These are phyloP conservation scores for Metarhizium guizhouense DNA, from an alignment of 2,329 filamentous ascomycete species.

Conservation along the genomic window DNA sequence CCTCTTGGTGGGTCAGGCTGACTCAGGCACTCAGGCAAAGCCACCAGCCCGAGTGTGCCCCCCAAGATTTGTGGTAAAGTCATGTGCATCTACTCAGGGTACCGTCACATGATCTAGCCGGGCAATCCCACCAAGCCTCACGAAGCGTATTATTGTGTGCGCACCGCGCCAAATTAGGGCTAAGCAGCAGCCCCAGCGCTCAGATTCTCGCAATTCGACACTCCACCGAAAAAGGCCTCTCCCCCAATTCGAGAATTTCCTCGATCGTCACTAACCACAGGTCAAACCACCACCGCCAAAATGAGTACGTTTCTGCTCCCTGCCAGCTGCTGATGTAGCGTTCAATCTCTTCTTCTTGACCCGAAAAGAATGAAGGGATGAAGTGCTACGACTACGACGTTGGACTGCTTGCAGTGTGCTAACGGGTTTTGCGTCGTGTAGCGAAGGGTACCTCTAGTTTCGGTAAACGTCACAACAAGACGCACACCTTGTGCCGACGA, in stretches of 20 bases:
- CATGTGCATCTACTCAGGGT: constrained; percentile 11
- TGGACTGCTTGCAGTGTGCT: constrained; percentile 8
- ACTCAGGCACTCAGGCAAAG: too few species aligned
- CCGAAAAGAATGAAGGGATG: not conserved
- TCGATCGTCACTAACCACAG: constrained; percentile 29
- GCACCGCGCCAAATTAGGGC: constrained; percentile 25
- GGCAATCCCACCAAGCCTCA: constrained; percentile 12
- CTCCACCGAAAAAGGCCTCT: constrained; percentile 27
- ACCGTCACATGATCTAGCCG: constrained; percentile 22
- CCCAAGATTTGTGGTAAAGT: not conserved
- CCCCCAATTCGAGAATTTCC: constrained; percentile 24
- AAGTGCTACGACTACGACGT: not conserved
- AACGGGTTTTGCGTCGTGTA: constrained; percentile 22
- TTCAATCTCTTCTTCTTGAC: not conserved
- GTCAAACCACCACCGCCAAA: constrained; percentile 39
- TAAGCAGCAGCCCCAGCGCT: constrained; percentile 10
- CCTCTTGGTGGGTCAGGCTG: too few species aligned
- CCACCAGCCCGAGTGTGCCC: too few species aligned
- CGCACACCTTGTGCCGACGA: constrained; percentile 96
- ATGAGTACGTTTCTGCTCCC: constrained; percentile 41
- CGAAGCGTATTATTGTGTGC: constrained; percentile 3
- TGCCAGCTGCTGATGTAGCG: constrained; percentile 1
- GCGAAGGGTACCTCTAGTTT: constrained; percentile 51
- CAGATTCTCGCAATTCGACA: constrained; percentile 17
- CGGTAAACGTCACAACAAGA: constrained; percentile 82